These are phyloP conservation scores for Fusarium sp. DNA, from an alignment of 2,329 filamentous ascomycete species.

Conservation along the genomic window DNA sequence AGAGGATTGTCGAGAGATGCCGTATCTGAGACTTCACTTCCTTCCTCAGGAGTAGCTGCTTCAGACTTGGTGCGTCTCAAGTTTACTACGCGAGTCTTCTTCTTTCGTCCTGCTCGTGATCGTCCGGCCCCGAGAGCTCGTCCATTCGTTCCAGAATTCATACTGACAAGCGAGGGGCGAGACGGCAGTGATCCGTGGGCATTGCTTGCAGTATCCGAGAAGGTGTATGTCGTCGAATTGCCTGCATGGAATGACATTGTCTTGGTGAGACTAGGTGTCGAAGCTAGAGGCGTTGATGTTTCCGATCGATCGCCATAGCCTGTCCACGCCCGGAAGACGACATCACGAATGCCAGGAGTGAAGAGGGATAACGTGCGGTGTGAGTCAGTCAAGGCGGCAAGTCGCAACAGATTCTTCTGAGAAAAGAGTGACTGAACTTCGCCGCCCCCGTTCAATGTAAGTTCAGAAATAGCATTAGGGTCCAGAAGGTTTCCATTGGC, in stretches of 20 bases:
- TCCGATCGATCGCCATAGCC: conserved; percentile 79
- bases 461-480: conserved; percentile 76
- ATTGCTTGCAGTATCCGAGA: conserved; percentile 76
- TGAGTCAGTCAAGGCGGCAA: conserved; percentile 86
- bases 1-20: conserved; percentile 68
- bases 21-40: conserved; percentile 62
- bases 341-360: conserved; percentile 89
- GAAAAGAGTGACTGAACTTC: conserved; percentile 93
- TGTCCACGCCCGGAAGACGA: conserved; percentile 93
- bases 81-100: conserved; percentile 87
- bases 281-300: conserved; percentile 58
- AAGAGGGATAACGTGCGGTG: conserved; percentile 92
- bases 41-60: conserved; percentile 63
- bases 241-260: conserved; percentile 71
- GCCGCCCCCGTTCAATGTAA: conserved; percentile 81
- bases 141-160: conserved; percentile 70
- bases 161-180: conserved; percentile 72
- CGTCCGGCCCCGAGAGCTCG: conserved; percentile 73
- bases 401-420: conserved; percentile 88
- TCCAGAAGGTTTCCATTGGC: conserved; percentile 81
- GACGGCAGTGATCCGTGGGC: conserved; percentile 72
- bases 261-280: conserved; percentile 67
- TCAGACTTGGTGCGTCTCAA: conserved; percentile 72
- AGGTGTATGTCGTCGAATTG: conserved; percentile 75
- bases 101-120: conserved; percentile 74